Percentiles rank a stretch among this genome's conserved stretches.
Conservation (phyloP, 1,284 basidiomycete genomes). For the Sporisorium graminicola region DNA sequence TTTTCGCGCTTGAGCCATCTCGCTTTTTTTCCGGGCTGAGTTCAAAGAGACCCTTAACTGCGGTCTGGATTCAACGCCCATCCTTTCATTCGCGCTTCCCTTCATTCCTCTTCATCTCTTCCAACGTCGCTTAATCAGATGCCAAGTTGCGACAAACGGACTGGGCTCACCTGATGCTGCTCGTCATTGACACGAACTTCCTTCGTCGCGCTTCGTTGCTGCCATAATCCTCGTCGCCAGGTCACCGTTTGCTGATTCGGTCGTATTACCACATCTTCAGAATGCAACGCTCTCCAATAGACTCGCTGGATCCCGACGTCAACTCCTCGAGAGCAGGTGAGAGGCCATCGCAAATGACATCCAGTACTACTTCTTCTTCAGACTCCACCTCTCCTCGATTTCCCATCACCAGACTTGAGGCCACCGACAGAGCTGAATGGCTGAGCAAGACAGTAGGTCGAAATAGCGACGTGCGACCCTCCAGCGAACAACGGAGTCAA, state of each 20-base stretch:
- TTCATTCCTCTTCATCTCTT: not conserved
- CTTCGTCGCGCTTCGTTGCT: not conserved
- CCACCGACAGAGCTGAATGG: constrained; percentile 27
- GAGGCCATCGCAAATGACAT: not conserved
- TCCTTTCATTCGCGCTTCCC: not conserved
- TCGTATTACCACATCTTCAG: not conserved
- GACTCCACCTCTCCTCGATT: constrained; percentile 20
- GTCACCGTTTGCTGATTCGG: not conserved
- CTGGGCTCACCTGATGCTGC: not conserved
- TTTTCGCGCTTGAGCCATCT: constrained; percentile 8
- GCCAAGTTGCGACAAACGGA: too few species aligned
- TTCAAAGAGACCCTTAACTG: constrained; percentile 13
- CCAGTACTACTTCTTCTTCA: constrained; percentile 1
- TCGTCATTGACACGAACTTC: not conserved
- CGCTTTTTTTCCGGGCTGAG: not conserved
- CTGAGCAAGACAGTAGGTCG: constrained; percentile 17
- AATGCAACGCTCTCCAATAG: constrained; percentile 12
- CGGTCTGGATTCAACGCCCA: not conserved
- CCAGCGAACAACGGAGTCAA: not conserved
- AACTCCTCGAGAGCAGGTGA: not conserved
- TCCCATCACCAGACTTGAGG: constrained; percentile 26
- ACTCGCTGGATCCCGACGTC: not conserved
- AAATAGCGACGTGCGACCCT: not conserved
- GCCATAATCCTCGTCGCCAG: not conserved
- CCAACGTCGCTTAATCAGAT: too few species aligned